Base-by-base conservation (phyloP, 2,329 filamentous ascomycete genomes). In the Orbilia brochopaga region DNA sequence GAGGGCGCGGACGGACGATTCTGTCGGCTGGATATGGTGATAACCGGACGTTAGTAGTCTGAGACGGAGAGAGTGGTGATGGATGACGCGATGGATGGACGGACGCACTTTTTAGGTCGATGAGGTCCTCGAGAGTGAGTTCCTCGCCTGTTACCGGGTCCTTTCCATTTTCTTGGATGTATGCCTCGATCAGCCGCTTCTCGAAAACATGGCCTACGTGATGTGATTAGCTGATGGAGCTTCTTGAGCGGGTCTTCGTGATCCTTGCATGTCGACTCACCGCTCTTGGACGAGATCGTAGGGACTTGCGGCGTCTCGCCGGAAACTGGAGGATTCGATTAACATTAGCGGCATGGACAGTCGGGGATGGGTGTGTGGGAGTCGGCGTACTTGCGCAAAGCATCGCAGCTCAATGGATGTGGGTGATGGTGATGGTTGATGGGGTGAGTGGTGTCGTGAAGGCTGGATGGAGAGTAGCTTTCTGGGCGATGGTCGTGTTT, bases 241-340 rank as follows among this genome's bases (percentile, higher is more conserved):
- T 37, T 7, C 13, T 37, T 5, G 37, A 13, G 15, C 42, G 27
- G 46, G 23, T 32, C 4, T 8, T 23, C 15, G 24, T 2, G 74
- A 76, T 56, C 66, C 69, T 27, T 73, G 75, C 63, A 62, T 62
- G 35, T 44, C 17, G 67, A 65, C 67, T 72, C 67, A 72, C 91
- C 92, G 78, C 91, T 95, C 83, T 97, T 96, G 81, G 90, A 89
- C 78, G 94, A 99, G 78, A 92, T 90, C 76, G 97, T 93, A 63
- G 94, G 92, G 81, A 92, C 89, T 82, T 96, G 90, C 75, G 94
- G 93, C 82, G 91, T 88, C 85, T 97, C 93, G 82, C 94, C 94
- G 74, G 94, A 99, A 81, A 99, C 93, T 96, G 78, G 19, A 56
- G 2, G 19, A 19, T 21, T 19, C 1, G 44, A 15, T 15, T 48